Evolutionary conservation across 2,329 filamentous ascomycete genomes (phyloP).

Genomic region (Xylaria sp.): DNA sequence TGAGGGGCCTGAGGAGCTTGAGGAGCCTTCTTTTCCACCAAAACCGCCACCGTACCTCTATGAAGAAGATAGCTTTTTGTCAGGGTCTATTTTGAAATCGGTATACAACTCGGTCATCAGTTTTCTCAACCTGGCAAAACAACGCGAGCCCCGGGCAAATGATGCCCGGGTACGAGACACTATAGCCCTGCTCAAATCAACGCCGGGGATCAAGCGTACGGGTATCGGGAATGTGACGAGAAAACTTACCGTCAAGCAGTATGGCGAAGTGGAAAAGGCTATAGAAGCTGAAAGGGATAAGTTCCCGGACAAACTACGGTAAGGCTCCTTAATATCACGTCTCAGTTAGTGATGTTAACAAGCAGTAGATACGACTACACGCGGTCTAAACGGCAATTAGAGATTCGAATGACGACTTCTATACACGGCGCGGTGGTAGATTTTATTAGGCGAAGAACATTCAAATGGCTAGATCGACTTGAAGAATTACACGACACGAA

Average conservation of each 20-base stretch:
- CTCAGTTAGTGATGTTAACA: too few relatives aligned
- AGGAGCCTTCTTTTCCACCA: too few relatives aligned
- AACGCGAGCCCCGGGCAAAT: not conserved
- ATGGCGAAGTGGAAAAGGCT: too few relatives aligned
- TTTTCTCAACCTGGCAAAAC: not conserved
- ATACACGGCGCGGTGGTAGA: not conserved
- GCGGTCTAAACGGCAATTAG: not conserved
- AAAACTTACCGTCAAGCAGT: not conserved
- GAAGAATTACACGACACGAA: not conserved
- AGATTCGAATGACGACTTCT: not conserved
- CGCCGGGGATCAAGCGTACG: too few relatives aligned
- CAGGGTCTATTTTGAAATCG: not conserved
- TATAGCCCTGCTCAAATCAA: not conserved
- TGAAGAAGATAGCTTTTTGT: not conserved
- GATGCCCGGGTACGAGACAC: not conserved
- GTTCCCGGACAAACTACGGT: too few relatives aligned
- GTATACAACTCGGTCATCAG: not conserved
- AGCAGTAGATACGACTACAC: constrained; percentile 15
- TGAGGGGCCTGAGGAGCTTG: too few relatives aligned
- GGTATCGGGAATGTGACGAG: not conserved
- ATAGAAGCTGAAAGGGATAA: too few relatives aligned
- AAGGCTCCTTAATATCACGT: too few relatives aligned
- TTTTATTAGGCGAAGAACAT: not conserved
- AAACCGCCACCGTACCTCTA: not conserved
- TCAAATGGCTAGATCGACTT: not conserved